Percentiles rank a stretch among this genome's conserved stretches.
phyloP scores from a whole-genome alignment of 176 grass and related monocot genomes.

The Poa pratensis region DNA sequence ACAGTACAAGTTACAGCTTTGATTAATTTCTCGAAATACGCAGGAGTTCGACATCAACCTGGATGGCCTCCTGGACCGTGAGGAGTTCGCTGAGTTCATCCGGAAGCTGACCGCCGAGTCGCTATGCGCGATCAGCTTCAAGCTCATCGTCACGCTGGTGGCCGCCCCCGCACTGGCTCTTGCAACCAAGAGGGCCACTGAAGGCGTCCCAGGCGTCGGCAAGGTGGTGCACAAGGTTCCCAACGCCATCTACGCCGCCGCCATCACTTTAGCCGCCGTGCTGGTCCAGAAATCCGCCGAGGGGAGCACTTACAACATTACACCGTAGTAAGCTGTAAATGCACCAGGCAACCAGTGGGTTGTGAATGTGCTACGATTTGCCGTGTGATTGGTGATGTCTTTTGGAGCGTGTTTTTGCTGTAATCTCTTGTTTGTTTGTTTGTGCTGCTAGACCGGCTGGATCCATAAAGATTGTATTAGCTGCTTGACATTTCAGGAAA shows the following conservation, averaged over 20 bases:
- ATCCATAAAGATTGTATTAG: not conserved
- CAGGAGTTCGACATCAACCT: conserved; percentile 84
- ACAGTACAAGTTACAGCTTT: not conserved
- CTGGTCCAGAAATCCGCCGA: conserved; percentile 71
- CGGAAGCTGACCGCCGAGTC: conserved; percentile 83
- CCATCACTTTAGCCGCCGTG: conserved; percentile 73
- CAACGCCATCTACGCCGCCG: conserved; percentile 76
- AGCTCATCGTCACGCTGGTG: conserved; percentile 74
- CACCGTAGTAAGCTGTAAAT: not conserved
- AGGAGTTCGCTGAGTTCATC: conserved; percentile 94
- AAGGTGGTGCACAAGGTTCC: conserved; percentile 78
- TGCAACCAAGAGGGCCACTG: conserved; percentile 85
- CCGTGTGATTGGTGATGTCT: not conserved
- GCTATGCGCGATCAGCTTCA: conserved; percentile 61
- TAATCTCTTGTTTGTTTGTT: not conserved
- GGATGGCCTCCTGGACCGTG: conserved; percentile 80
- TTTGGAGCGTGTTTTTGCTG: not conserved
- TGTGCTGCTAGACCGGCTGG: not conserved
- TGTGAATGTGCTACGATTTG: not conserved
- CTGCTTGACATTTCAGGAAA: not conserved
- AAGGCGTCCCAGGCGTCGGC: conserved; percentile 78
- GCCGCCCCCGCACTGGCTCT: conserved; percentile 72
- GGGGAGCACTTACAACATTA: not conserved
- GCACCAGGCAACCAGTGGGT: not conserved
- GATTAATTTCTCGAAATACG: not conserved